Base-by-base conservation (phyloP, 169 alveolate genomes). In the Perkinsus marinus region DNA sequence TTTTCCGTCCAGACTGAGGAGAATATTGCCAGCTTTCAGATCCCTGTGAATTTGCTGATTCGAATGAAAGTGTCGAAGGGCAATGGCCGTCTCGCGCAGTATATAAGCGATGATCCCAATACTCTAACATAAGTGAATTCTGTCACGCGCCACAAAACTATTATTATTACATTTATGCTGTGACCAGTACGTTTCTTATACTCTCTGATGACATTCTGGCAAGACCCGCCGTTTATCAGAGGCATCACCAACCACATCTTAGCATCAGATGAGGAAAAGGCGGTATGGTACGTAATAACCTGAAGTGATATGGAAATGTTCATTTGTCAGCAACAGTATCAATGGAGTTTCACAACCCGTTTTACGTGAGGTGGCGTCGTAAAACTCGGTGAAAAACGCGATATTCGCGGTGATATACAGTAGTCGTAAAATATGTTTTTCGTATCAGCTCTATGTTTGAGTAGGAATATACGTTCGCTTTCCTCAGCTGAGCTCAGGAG, bases 1-100 rank as follows among this genome's bases (percentile, higher is more conserved):
- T 90, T 93, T 91, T 16, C 97, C 98, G 39, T 95, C 93, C 89
- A 93, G 90, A 39, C 95, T 94, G 5, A 97, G 91, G n/a, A 97
- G 93, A 39, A 97, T 95, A 92, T 97, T 97, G 10, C 97, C 98
- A 17, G 97, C 96, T 93, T 97, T 97, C 36, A 97, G 94, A 91
- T 97, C 98, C 91, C 98, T 94, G 92, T 97, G 98, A 26, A 97
- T 95, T 68, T 95, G 94, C 79, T 92, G 92, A 89, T 95, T 94
- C 43, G 92, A 92, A 91, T 95, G 98, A 41, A 96, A 93, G 92
- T 95, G 96, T 39, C 94, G 92, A 39, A 97, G 93, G 16, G 97
- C 98, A 68, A 93, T 90, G 41, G 95, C 79, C 34, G 96, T 95
- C 68, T 95, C 95, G 41, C 92, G 93, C 68, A 96, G 92, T 34